phyloP scores from a whole-genome alignment of 352 stramenopile species.

The Pythium pyrilobum region DNA sequence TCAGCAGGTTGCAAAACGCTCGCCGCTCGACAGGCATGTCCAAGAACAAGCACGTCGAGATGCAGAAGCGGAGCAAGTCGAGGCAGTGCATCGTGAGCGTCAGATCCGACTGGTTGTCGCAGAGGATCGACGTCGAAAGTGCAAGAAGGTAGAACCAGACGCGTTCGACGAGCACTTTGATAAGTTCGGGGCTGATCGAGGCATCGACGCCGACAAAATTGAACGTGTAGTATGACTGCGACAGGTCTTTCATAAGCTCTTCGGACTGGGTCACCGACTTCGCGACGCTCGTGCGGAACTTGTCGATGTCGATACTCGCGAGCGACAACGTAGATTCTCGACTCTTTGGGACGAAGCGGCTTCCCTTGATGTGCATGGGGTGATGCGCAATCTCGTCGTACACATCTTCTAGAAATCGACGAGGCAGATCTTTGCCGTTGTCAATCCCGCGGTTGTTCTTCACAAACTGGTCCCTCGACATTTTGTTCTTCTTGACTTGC shows the following conservation, averaged over 20 bases:
- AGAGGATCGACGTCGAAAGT: conserved; percentile 78
- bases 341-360: conserved; percentile 41
- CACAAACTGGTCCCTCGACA: conserved; percentile 97
- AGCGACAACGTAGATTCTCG: conserved; percentile 38
- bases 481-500: conserved; percentile 93
- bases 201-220: conserved; percentile 90
- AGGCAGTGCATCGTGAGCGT: conserved; percentile 78
- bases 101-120: conserved; percentile 70
- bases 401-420: conserved; percentile 91
- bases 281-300: conserved; percentile 58
- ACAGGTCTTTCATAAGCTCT: conserved; percentile 83
- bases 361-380: conserved; percentile 91
- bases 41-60: conserved; percentile 81
- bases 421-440: conserved; percentile 86
- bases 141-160: conserved; percentile 96
- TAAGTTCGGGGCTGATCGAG: conserved; percentile 85
- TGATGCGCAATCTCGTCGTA: conserved; percentile 94
- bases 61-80: conserved; percentile 73
- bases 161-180: conserved; percentile 89
- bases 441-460: conserved; percentile 95
- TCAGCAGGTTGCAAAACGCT: conserved; percentile 69
- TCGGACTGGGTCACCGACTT: conserved; percentile 79
- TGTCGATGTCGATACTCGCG: conserved; percentile 67
- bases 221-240: conserved; percentile 80
- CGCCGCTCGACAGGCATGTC: conserved; percentile 70